These are phyloP conservation scores for Thymus mandschuricus DNA, from an alignment of 257 asterid species.

Conservation along the genomic window DNA sequence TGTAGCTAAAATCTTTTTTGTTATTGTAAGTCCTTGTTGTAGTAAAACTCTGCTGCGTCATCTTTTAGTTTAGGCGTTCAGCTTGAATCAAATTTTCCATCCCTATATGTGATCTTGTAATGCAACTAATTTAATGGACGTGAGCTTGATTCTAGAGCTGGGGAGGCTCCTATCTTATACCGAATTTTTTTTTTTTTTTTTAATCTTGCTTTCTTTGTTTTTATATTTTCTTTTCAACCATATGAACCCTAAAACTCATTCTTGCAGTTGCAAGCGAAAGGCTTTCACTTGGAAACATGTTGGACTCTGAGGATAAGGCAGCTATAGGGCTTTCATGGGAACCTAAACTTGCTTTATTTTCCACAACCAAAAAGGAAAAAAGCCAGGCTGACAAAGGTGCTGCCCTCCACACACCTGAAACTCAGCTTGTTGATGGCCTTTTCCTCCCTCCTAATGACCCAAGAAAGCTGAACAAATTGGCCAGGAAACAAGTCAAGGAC, in stretches of 20 bases:
- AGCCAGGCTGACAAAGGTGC: conserved; percentile 2
- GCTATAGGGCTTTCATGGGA: conserved; percentile 77
- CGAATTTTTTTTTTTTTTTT: no score
- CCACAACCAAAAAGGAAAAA: conserved; percentile 32
- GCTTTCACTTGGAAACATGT: conserved; percentile 1
- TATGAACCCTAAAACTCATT: conserved; percentile 4
- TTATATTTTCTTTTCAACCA: not conserved
- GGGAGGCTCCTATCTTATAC: not conserved
- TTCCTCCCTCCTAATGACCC: conserved; percentile 87
- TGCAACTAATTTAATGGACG: not conserved
- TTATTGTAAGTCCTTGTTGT: not conserved
- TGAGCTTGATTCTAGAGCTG: not conserved
- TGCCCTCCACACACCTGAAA: conserved; percentile 46
- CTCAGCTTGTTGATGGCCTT: conserved; percentile 81
- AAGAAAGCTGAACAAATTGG: conserved; percentile 60
- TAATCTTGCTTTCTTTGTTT: not conserved
- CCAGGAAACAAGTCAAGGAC: conserved; percentile 73
- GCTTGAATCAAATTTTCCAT: not conserved
- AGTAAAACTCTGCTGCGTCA: not conserved
- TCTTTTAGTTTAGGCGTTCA: not conserved
- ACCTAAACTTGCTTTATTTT: conserved; percentile 55
- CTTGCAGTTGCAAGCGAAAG: conserved; percentile 4
- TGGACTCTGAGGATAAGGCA: conserved; percentile 25
- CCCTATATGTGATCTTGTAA: not conserved
- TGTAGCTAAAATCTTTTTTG: not conserved